phyloP scores from a whole-genome alignment of 2,329 filamentous ascomycete genomes.

The Sclerotinia minor region DNA sequence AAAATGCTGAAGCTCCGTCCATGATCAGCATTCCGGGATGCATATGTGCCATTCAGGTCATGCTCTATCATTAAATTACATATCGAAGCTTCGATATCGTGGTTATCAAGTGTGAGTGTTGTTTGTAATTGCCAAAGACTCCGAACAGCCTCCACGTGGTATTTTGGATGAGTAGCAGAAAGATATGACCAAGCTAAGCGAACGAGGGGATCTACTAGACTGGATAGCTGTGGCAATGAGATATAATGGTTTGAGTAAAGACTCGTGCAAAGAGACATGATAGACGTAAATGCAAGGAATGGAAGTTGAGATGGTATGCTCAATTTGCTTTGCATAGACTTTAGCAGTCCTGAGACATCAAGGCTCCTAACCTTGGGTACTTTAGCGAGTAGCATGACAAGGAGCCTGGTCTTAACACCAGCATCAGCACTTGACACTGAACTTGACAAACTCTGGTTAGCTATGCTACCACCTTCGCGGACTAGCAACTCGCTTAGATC shows the following conservation, averaged over 20 bases:
- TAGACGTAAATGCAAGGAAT: constrained; percentile 59
- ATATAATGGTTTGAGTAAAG: constrained; percentile 57
- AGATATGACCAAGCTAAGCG: constrained; percentile 76
- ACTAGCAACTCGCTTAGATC: constrained; percentile 63
- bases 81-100: constrained; percentile 79
- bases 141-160: constrained; percentile 88
- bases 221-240: constrained; percentile 53
- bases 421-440: constrained; percentile 49
- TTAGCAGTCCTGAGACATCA: constrained; percentile 51
- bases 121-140: constrained; percentile 84
- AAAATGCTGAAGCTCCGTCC: constrained; percentile 71
- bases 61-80: constrained; percentile 64
- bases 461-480: constrained; percentile 56
- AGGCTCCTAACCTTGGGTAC: constrained; percentile 48
- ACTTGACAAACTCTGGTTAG: constrained; percentile 50
- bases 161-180: constrained; percentile 81
- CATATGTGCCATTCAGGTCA: constrained; percentile 51
- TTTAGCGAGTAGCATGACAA: constrained; percentile 60
- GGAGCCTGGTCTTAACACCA: constrained; percentile 58
- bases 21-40: constrained; percentile 55
- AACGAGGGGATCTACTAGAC: constrained; percentile 68
- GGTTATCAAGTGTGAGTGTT: constrained; percentile 63
- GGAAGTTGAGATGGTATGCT: constrained; percentile 44
- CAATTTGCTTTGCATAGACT: constrained; percentile 53
- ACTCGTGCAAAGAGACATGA: constrained; percentile 58